Conservation (phyloP, 331 rosid species). For the Phaseolus coccineus region DNA sequence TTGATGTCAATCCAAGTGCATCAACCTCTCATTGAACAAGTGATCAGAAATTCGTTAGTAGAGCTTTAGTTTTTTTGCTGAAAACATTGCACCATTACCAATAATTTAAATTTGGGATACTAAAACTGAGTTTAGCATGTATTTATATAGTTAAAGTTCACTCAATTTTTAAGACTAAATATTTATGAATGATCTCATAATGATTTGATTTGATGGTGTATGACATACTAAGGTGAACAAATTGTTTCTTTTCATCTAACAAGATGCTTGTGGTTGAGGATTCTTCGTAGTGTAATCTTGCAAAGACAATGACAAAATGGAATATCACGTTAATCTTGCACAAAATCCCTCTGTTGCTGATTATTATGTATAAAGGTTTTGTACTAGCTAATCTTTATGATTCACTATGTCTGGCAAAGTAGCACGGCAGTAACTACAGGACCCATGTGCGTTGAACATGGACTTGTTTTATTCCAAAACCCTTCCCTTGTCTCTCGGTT, state of each 20-base stretch:
- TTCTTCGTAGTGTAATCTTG: background rate
- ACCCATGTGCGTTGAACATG: constrained; percentile 39
- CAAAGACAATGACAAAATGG: constrained; percentile 4
- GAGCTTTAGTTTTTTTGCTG: background rate
- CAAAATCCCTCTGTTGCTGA: background rate
- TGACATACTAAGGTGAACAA: too few relatives aligned
- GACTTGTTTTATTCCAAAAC: background rate
- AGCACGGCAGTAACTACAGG: constrained; percentile 18
- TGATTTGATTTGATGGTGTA: too few relatives aligned
- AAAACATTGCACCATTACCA: background rate
- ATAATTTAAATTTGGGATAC: background rate
- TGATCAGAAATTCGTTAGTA: background rate
- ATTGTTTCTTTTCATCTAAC: background rate
- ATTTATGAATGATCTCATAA: too few relatives aligned
- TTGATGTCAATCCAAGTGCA: background rate
- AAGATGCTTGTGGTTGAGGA: background rate
- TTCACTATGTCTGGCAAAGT: constrained; percentile 2
- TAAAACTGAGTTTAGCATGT: too few relatives aligned
- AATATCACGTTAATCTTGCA: background rate
- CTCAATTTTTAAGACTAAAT: too few relatives aligned
- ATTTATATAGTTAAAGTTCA: too few relatives aligned
- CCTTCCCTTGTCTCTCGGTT: background rate
- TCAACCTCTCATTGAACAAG: constrained; percentile 5
- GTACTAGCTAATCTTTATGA: constrained; percentile 4
- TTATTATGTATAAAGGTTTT: constrained; percentile 6